Base-by-base conservation (phyloP, 257 asterid species). In the Forsythia suspensa region DNA sequence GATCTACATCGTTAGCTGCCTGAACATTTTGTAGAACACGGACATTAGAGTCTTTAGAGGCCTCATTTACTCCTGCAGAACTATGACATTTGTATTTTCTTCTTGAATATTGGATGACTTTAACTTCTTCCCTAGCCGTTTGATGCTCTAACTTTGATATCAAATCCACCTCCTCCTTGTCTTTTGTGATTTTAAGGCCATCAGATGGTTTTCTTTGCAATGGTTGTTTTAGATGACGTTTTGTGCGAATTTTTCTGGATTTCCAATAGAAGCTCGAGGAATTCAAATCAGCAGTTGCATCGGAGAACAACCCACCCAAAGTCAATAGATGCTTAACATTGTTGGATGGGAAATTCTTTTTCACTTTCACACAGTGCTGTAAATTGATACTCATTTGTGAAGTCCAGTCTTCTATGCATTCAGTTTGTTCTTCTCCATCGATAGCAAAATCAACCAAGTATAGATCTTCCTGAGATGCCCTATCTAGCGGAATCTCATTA, bases 181-280 rank as follows among this genome's bases (percentile, higher is more conserved):
- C 66, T 57, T 20, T 57, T 12, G 63, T 75, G 34, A 55, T 72
- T 77, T 79, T 74, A 57, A 43, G 44, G 72, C 82, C 48, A 74
- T 29, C 75, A 51, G 80, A 71, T 66, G 82, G 82, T 82, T 87
- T 86, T 16, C 74, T 80, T 59, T 72, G 82, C 75, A 74, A 63
- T 48, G 82, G 44, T 69, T 34, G 73, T 72, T 85, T 87, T 48
- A 43, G 51, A 74, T 75, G 79, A 78, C 94, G 88, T 72, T 79
- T 92, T 44, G 99, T 86, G 77, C 99, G 98, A 24, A 77, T 82
- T 85, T 92, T 96, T 82, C 97, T 89, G 72, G 96, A 92, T 72
- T 76, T 81, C 98, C 99, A 96, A 79, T 87, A 85, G 36, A 84
- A 39, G 69, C 80, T 59, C 71, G 86, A 84, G 67, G 82, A 52